Conservation (phyloP, 2,329 filamentous ascomycete genomes). For the Aaosphaeria pasadenensis region DNA sequence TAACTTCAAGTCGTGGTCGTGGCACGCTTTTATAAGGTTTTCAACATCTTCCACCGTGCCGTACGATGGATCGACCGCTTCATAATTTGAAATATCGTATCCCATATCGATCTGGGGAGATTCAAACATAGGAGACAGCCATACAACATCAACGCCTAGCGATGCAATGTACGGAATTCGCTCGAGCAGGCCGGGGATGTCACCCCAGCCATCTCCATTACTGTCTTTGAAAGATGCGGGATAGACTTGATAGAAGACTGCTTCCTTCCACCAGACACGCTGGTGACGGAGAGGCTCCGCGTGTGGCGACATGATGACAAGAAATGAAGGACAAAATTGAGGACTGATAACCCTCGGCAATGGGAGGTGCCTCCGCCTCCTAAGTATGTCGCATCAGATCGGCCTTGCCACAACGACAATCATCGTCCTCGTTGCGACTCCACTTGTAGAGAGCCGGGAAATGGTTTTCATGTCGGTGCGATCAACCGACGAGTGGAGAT, state of each 20-base stretch:
- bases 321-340: not conserved
- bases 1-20: conserved; percentile 64
- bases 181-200: conserved; percentile 61
- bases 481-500: too few species aligned
- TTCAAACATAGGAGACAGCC: conserved; percentile 66
- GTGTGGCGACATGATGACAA: conserved; percentile 20
- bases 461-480: too few species aligned
- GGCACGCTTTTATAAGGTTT: conserved; percentile 57
- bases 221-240: conserved; percentile 49
- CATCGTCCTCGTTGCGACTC: too few species aligned
- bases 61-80: conserved; percentile 62
- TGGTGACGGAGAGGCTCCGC: conserved; percentile 18
- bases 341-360: not conserved
- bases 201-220: conserved; percentile 59
- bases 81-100: conserved; percentile 68
- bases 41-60: conserved; percentile 67
- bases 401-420: conserved; percentile 1
- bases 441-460: too few species aligned
- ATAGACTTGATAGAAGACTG: conserved; percentile 45
- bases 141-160: conserved; percentile 63
- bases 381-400: not conserved
- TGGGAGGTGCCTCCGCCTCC: not conserved
- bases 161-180: conserved; percentile 55
- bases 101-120: conserved; percentile 67
- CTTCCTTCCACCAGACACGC: conserved; percentile 46